Evolutionary conservation across 2,329 filamentous ascomycete species (phyloP), one percentile per base, ranked within the genome.

Genomic region (Cladosporium oxysporum): DNA sequence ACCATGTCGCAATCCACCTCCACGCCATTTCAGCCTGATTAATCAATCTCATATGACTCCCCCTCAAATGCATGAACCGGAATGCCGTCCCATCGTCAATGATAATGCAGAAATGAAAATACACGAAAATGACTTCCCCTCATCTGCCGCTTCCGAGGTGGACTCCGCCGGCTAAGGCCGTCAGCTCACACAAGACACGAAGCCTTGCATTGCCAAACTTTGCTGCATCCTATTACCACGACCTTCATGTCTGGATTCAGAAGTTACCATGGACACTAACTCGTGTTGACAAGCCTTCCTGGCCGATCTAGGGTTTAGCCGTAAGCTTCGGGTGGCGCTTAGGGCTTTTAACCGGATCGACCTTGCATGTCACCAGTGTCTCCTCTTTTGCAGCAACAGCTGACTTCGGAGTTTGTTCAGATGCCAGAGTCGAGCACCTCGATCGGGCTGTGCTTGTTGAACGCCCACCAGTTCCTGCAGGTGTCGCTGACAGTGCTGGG

Each of bases 401-500:
- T 28, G 47, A 29, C 16, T 23, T 58, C 11, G 18, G 28, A 31
- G 18, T 29, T 53, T 14, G 21, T 14, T 62, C n/a, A 63, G 26
- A 63, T 23, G 41, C 61, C 61, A 7, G 61, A 63, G 26, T 63
- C 61, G 18, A 63, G 14, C 35, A 21, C 33, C 2, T 44, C 50
- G 18, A 63, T 63, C 4, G 61, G 61, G 18, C 16, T 63, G 35
- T 63, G 50, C 50, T 63, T 35, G 61, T 63, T 63, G 61, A 57
- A 63, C 11, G 61, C 61, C 61, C 61, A 63, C 86, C 86, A 85
- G 79, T 35, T 78, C 72, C 68, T 83, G 87, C 70, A 71, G 10
- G n/a, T 83, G 73, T 87, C 79, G 35, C 79, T 77, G 66, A 86
- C 80, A 6, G 81, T 78, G 37, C 74, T 73, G 0, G 85, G 84